Evolutionary conservation across 2,329 filamentous ascomycete species (phyloP), one percentile per base, ranked within the genome.

Genomic region (Aspergillus novofumigatus): DNA sequence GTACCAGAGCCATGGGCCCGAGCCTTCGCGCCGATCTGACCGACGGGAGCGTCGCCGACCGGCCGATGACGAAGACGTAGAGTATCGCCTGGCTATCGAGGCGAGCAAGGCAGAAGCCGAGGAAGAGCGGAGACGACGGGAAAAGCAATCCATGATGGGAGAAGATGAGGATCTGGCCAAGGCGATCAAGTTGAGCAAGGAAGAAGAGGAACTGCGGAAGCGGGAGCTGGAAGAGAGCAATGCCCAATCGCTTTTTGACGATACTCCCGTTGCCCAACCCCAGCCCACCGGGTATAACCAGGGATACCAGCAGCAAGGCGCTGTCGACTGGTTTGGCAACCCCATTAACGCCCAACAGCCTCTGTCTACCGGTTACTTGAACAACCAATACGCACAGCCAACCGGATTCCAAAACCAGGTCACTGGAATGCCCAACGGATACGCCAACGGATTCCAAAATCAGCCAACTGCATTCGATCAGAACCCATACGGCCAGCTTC

Each of bases 261-360:
- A 96, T 65, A 80, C 82, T 26, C 81, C 86, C 5, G 75, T 80
- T 25, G 85, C 87, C 54, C 88, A 91, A 66, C 84, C 89, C 38
- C 91, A 92, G 75, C 86, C 85, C 44, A 97, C 92, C 14, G 93
- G 92, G 38, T 92, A 91, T 79, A 97, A 97, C 75, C 92, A 96
- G 77, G 93, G 93, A 49, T 99, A 99, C 70, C 92, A 97, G 78
- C 94, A 99, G 77, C 93, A 96, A 71, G 89, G 89, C 56, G 91
- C 91, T 11, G 94, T 99, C 20, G 94, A 99, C 76, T 97, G 95
- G 86, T 94, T 95, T 67, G 94, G 93, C 58, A 99, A 99, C 74
- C 91, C 92, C 11, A 88, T 97, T 68, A 90, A 93, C 57, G 87
- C 86, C 67, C 88, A 90, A 72, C 82, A 82, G 62, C 78, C 88